A percentile compares a stretch with the other conserved stretches of the same genome.
These are phyloP conservation scores for Periconia sp. DNA, from an alignment of 2,329 filamentous ascomycete species.

Conservation along the genomic window DNA sequence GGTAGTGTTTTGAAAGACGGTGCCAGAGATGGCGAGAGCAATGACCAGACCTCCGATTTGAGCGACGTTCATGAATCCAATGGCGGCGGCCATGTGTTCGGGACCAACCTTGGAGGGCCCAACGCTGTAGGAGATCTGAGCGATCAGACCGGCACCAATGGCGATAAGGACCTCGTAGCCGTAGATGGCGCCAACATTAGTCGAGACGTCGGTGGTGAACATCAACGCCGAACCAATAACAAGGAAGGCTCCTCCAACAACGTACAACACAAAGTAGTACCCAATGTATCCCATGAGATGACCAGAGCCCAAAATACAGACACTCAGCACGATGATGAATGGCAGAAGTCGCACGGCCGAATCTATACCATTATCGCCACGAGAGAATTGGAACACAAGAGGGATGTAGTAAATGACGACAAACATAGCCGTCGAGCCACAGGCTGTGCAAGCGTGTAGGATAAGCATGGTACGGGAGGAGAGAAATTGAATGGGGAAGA, in stretches of 20 bases:
- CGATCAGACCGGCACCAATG: conserved; percentile 16
- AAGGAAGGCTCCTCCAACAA: too few species aligned
- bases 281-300: too few species aligned
- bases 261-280: too few species aligned
- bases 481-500: conserved; percentile 56
- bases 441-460: conserved; percentile 7
- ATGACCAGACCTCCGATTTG: conserved; percentile 27
- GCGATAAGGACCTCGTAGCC: conserved; percentile 23
- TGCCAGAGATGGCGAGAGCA: conserved; percentile 22
- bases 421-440: conserved; percentile 41
- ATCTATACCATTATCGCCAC: conserved; percentile 15
- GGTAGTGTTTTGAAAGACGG: conserved; percentile 31
- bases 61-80: conserved; percentile 23
- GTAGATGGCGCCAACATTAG: conserved; percentile 18
- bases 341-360: conserved; percentile 28
- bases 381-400: conserved; percentile 29
- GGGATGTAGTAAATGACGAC: conserved; percentile 28
- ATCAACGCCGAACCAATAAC: too few species aligned
- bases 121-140: conserved; percentile 22
- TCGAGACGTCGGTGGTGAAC: too few species aligned
- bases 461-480: conserved; percentile 10
- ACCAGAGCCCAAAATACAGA: too few species aligned
- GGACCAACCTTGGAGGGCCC: conserved; percentile 9
- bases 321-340: conserved; percentile 23
- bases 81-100: conserved; percentile 13